Percentiles rank a stretch among this genome's conserved stretches.
Conservation (phyloP, 305 asterid genomes). For the Fraxinus angustifolia region DNA sequence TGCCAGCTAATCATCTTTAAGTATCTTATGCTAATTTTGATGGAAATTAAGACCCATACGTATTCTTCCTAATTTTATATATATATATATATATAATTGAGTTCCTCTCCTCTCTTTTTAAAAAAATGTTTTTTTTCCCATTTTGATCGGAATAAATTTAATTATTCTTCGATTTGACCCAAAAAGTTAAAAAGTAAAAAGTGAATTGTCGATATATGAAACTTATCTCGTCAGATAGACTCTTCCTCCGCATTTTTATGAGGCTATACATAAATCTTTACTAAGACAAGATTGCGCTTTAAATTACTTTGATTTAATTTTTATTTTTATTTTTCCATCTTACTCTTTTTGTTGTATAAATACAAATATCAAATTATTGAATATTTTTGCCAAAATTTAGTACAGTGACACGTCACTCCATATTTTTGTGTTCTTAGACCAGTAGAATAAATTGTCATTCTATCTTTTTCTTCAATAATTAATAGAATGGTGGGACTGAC, state of each 20-base stretch:
- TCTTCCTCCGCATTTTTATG: not conserved
- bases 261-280: not conserved
- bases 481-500: slow-evolving; percentile 4
- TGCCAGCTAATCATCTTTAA: slow-evolving; percentile 17
- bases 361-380: not conserved
- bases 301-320: not conserved
- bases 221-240: not conserved
- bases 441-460: not conserved
- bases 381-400: not conserved
- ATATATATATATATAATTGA: not conserved
- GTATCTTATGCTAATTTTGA: slow-evolving; percentile 26
- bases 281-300: not conserved
- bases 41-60: not conserved
- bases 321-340: no score
- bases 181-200: not conserved
- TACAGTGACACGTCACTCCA: not conserved
- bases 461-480: not conserved
- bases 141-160: not conserved
- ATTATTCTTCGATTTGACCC: not conserved
- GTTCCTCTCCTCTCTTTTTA: not conserved
- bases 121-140: not conserved
- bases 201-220: not conserved
- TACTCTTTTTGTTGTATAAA: not conserved
- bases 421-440: not conserved
- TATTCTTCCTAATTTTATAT: not conserved